Conservation (phyloP, 2,329 filamentous ascomycete genomes). For the Raffaelea albimanens region DNA sequence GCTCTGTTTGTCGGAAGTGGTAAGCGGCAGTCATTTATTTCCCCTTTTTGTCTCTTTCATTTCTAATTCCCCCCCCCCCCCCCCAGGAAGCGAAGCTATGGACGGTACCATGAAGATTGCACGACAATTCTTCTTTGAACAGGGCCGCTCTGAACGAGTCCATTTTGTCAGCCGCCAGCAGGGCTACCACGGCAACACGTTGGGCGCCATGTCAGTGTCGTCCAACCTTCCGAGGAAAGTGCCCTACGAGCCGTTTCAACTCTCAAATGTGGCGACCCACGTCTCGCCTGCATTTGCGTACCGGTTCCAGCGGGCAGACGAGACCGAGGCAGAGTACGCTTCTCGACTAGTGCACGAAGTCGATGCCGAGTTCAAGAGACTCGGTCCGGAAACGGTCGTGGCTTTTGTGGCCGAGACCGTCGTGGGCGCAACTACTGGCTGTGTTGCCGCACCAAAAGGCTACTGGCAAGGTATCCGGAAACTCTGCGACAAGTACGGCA, state of each 20-base stretch:
- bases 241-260: slow-evolving; percentile 48
- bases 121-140: no score
- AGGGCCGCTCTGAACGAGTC: no score
- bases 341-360: slow-evolving; percentile 49
- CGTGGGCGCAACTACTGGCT: slow-evolving; percentile 61
- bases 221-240: slow-evolving; percentile 50
- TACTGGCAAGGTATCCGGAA: slow-evolving; percentile 61
- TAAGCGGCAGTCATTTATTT: no score
- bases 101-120: no score
- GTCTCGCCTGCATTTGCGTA: slow-evolving; percentile 58
- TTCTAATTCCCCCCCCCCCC: no score
- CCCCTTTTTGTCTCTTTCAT: no score
- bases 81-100: no score
- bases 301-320: slow-evolving; percentile 29
- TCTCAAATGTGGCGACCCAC: slow-evolving; percentile 42
- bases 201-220: slow-evolving; percentile 51
- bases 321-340: slow-evolving; percentile 49
- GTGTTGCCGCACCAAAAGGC: slow-evolving; percentile 53
- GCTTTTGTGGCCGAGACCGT: slow-evolving; percentile 61
- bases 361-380: slow-evolving; percentile 48
- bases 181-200: slow-evolving; percentile 62
- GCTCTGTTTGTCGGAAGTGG: no score
- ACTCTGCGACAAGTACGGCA: slow-evolving; percentile 62
- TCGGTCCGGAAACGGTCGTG: slow-evolving; percentile 54
- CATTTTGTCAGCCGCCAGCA: no score